A percentile compares a stretch with the other conserved stretches of the same genome.
These are phyloP conservation scores for Neoascochyta sp. DNA, from an alignment of 2,329 filamentous ascomycete species.

Conservation along the genomic window DNA sequence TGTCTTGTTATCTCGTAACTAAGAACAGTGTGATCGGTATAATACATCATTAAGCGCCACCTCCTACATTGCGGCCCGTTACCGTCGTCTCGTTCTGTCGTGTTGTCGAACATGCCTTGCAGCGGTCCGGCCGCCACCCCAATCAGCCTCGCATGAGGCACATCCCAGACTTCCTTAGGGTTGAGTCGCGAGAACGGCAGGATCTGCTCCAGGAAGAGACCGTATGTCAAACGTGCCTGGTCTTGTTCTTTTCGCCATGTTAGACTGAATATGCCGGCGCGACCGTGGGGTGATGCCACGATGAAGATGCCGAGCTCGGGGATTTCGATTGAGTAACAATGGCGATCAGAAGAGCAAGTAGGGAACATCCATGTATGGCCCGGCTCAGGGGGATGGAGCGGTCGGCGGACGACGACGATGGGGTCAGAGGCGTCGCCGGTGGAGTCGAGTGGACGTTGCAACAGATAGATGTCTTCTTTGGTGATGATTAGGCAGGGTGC, in stretches of 20 bases:
- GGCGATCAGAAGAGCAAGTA: conserved; percentile 41
- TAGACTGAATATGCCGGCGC: conserved; percentile 59
- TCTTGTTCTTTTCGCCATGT: conserved; percentile 45
- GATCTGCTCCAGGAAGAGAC: conserved; percentile 56
- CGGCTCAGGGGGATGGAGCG: conserved; percentile 15
- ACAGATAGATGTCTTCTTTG: conserved; percentile 43
- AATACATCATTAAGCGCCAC: conserved; percentile 69
- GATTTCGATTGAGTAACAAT: conserved; percentile 62
- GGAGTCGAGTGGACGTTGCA: conserved; percentile 33
- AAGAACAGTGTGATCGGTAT: conserved; percentile 64
- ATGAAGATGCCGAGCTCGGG: conserved; percentile 68
- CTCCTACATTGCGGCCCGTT: conserved; percentile 38
- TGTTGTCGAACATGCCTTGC: conserved; percentile 47
- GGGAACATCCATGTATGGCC: background rate
- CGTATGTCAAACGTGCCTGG: conserved; percentile 35
- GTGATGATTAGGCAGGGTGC: conserved; percentile 43
- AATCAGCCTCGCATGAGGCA: conserved; percentile 48
- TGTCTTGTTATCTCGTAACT: conserved; percentile 61
- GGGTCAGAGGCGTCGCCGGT: conserved; percentile 3
- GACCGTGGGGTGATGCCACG: conserved; percentile 63
- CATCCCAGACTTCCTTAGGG: conserved; percentile 6
- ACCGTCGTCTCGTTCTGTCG: conserved; percentile 7
- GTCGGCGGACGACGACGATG: conserved; percentile 39
- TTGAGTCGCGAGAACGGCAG: conserved; percentile 44
- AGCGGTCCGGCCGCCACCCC: conserved; percentile 67